Conservation (phyloP, 306 rosid species). For the Gleditsia sinensis region DNA sequence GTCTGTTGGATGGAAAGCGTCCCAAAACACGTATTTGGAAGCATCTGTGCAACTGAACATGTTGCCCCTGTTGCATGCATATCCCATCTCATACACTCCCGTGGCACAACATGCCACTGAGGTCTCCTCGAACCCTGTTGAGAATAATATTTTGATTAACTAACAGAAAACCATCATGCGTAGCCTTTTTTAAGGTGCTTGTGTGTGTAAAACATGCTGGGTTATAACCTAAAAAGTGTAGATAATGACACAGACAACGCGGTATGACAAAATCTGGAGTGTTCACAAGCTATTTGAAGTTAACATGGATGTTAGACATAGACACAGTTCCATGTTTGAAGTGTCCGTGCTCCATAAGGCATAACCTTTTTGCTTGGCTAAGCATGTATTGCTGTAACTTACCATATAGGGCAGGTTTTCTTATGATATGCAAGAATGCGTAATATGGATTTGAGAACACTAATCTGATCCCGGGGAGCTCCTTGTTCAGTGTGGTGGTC, state of each 20-base stretch:
- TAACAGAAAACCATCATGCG: too few species aligned
- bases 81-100: constrained; percentile 91
- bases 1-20: constrained; percentile 59
- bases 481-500: constrained; percentile 49
- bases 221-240: too few species aligned
- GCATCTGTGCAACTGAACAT: constrained; percentile 80
- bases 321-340: too few species aligned
- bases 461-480: constrained; percentile 61
- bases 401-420: constrained; percentile 63
- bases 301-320: too few species aligned
- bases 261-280: too few species aligned
- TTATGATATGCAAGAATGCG: constrained; percentile 52
- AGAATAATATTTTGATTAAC: not conserved
- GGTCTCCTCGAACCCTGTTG: constrained; percentile 64
- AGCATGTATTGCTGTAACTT: constrained; percentile 21
- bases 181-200: too few species aligned
- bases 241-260: too few species aligned
- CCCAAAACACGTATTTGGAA: constrained; percentile 66
- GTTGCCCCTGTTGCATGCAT: constrained; percentile 60
- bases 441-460: constrained; percentile 77
- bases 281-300: too few species aligned
- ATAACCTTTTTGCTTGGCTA: not conserved
- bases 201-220: too few species aligned
- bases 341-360: too few species aligned
- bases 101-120: constrained; percentile 83